A percentile compares a stretch with the other conserved stretches of the same genome.
Evolutionary conservation across 805 yeast genomes (phyloP).

Genomic region (Spathaspora passalidarum): DNA sequence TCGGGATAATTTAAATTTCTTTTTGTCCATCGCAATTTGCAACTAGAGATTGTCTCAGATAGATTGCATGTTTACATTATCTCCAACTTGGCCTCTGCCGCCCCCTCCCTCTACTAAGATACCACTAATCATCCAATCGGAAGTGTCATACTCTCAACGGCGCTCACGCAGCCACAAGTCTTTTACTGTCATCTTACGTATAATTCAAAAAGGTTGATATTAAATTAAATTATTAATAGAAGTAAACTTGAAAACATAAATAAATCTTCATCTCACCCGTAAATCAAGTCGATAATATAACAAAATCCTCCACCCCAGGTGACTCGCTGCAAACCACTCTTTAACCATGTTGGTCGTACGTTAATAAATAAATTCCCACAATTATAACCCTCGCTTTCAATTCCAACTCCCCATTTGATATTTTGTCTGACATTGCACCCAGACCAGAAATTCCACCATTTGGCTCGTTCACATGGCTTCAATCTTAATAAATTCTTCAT

Average conservation of each 20-base stretch:
- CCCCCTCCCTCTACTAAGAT: no score
- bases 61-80: no score
- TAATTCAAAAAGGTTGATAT: not conserved
- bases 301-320: conserved; percentile 67
- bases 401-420: conserved; percentile 80
- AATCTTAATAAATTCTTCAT: conserved; percentile 67
- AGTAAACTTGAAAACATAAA: not conserved
- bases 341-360: conserved; percentile 51
- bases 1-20: no score
- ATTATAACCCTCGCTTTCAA: conserved; percentile 81
- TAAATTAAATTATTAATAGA: not conserved
- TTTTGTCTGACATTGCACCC: conserved; percentile 77
- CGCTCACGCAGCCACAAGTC: no score
- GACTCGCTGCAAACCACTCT: conserved; percentile 43
- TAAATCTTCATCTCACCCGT: conserved; percentile 35
- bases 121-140: no score
- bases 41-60: no score
- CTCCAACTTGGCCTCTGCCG: no score
- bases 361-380: conserved; percentile 66
- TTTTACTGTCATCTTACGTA: not conserved
- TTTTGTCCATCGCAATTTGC: no score
- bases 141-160: no score
- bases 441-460: conserved; percentile 90
- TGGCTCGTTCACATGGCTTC: conserved; percentile 76
- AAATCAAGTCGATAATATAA: conserved; percentile 47